Conservation (phyloP, 768 basidiomycete genomes). For the Tulasnella sp. region DNA sequence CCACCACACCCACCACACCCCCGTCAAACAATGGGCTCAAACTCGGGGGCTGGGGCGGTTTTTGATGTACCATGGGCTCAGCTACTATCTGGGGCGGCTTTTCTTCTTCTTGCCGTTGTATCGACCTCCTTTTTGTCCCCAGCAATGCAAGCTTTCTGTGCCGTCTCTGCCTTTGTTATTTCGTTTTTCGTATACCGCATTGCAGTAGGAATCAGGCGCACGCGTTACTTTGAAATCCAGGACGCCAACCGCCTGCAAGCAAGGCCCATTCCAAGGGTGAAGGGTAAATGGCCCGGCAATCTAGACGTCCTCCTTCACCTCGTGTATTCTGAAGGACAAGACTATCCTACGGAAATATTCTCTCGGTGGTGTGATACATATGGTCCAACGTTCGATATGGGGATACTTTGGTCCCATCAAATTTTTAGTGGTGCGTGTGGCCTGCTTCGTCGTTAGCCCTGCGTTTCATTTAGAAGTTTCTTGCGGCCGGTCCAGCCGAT, state of each 20-base stretch:
- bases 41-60: too few species aligned
- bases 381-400: constrained; percentile 54
- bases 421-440: constrained; percentile 26
- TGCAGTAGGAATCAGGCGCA: too few species aligned
- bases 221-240: too few species aligned
- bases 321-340: constrained; percentile 41
- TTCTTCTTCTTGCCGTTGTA: too few species aligned
- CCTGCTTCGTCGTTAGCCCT: constrained; percentile 23
- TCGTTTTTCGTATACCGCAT: too few species aligned
- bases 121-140: too few species aligned
- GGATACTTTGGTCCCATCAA: constrained; percentile 56
- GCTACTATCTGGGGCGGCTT: too few species aligned
- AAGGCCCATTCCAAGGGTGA: constrained; percentile 41
- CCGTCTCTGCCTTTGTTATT: too few species aligned
- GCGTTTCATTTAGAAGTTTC: not conserved
- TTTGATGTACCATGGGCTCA: too few species aligned
- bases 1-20: too few species aligned
- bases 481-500: constrained; percentile 1
- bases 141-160: too few species aligned
- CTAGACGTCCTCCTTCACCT: constrained; percentile 51
- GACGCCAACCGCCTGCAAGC: constrained; percentile 25
- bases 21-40: too few species aligned
- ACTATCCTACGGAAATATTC: constrained; percentile 52
- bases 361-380: constrained; percentile 57
- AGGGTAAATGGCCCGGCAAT: constrained; percentile 69